These are phyloP conservation scores for Poa pratensis DNA, from an alignment of 176 grass and related monocot species.

Conservation along the genomic window DNA sequence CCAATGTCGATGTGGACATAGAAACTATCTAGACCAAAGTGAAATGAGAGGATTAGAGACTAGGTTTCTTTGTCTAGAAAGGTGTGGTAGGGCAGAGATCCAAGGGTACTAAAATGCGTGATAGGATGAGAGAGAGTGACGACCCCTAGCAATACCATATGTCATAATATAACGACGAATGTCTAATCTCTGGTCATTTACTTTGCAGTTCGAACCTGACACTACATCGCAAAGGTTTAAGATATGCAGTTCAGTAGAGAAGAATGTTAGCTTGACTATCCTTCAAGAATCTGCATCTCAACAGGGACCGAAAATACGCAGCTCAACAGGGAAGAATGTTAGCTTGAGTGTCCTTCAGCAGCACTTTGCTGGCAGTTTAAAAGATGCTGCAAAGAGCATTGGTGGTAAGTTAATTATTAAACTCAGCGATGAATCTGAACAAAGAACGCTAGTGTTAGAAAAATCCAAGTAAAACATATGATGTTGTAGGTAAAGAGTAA, in stretches of 20 bases:
- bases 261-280: conserved; percentile 55
- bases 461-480: background rate
- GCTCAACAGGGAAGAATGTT: conserved; percentile 51
- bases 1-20: background rate
- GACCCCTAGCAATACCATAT: background rate
- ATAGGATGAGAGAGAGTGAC: no score
- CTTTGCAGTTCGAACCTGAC: conserved; percentile 46
- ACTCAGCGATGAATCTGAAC: background rate
- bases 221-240: conserved; percentile 27
- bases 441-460: background rate
- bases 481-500: background rate
- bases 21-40: background rate
- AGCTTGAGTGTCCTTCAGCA: conserved; percentile 57
- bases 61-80: conserved; percentile 17
- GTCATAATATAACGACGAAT: background rate
- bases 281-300: conserved; percentile 44
- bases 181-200: conserved; percentile 24
- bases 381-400: conserved; percentile 80
- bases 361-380: conserved; percentile 74
- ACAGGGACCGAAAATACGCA: conserved; percentile 41
- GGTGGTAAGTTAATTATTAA: conserved; percentile 52
- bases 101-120: no score
- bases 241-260: conserved; percentile 43
- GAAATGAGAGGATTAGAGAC: background rate
- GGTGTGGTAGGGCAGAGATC: background rate